A percentile compares a stretch with the other conserved stretches of the same genome.
phyloP scores from a whole-genome alignment of 1,284 basidiomycete genomes.

The Ganoderma meredithae region DNA sequence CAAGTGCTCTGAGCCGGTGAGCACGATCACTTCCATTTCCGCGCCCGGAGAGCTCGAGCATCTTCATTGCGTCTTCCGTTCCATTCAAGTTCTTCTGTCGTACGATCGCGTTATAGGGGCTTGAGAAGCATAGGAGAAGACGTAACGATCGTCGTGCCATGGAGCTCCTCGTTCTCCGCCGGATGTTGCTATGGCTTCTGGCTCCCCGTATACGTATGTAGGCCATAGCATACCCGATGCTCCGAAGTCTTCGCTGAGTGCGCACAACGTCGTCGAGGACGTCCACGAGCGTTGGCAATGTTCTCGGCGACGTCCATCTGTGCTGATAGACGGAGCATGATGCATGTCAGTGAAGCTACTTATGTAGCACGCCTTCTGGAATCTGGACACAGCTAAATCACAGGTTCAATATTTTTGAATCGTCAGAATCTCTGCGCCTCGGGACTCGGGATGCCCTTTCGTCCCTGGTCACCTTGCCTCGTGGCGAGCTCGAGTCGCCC shows the following conservation, averaged over 20 bases:
- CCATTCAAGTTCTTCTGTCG: not conserved
- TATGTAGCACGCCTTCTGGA: not conserved
- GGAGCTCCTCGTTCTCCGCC: not conserved
- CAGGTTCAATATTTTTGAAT: not conserved
- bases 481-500: not conserved
- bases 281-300: not conserved
- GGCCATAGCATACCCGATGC: too few relatives aligned
- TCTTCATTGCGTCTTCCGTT: not conserved
- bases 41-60: not conserved
- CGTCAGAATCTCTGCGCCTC: not conserved
- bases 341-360: not conserved
- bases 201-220: not conserved
- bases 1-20: not conserved
- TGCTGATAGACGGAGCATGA: not conserved
- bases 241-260: too few relatives aligned
- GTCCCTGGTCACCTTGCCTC: not conserved
- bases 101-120: not conserved
- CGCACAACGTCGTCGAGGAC: too few relatives aligned
- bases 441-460: not conserved
- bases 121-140: not conserved
- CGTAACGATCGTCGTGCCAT: not conserved
- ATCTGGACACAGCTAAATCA: not conserved
- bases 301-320: not conserved
- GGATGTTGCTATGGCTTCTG: not conserved
- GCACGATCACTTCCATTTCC: not conserved